These are phyloP conservation scores for Cladosporium cucumerinum DNA, from an alignment of 2,329 filamentous ascomycete species.

Conservation along the genomic window DNA sequence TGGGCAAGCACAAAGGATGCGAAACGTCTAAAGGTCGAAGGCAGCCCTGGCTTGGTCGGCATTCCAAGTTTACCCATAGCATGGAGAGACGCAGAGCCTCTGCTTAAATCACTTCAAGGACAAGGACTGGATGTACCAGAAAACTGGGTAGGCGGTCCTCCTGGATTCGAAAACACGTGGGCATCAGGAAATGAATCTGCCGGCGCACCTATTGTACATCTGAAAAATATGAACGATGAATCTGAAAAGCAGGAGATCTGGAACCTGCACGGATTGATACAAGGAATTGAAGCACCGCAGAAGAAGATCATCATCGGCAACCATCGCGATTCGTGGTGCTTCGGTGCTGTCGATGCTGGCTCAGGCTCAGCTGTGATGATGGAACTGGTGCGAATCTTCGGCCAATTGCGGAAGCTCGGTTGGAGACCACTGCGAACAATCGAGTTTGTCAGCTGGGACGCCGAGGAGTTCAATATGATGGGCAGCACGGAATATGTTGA, in stretches of 20 bases:
- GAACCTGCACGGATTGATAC: conserved; percentile 83
- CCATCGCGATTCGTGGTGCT: conserved; percentile 89
- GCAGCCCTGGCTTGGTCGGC: conserved; percentile 68
- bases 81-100: conserved; percentile 79
- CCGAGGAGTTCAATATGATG: conserved; percentile 85
- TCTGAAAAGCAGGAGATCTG: conserved; percentile 78
- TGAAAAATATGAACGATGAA: conserved; percentile 86
- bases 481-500: conserved; percentile 96
- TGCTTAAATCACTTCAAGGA: conserved; percentile 73
- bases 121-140: conserved; percentile 66
- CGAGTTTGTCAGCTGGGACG: conserved; percentile 96
- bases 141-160: conserved; percentile 72
- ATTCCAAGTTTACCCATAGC: conserved; percentile 89
- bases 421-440: conserved; percentile 94
- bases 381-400: conserved; percentile 82
- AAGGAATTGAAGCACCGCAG: conserved; percentile 75
- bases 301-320: conserved; percentile 82
- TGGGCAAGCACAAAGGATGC: conserved; percentile 65
- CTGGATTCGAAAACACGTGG: conserved; percentile 64
- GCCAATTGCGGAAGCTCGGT: conserved; percentile 69
- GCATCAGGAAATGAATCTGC: conserved; percentile 70
- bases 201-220: conserved; percentile 64
- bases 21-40: conserved; percentile 64
- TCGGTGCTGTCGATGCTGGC: conserved; percentile 81
- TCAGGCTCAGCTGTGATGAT: conserved; percentile 88